Conservation (phyloP, 2,329 filamentous ascomycete genomes). For the Setomelanomma holmii region DNA sequence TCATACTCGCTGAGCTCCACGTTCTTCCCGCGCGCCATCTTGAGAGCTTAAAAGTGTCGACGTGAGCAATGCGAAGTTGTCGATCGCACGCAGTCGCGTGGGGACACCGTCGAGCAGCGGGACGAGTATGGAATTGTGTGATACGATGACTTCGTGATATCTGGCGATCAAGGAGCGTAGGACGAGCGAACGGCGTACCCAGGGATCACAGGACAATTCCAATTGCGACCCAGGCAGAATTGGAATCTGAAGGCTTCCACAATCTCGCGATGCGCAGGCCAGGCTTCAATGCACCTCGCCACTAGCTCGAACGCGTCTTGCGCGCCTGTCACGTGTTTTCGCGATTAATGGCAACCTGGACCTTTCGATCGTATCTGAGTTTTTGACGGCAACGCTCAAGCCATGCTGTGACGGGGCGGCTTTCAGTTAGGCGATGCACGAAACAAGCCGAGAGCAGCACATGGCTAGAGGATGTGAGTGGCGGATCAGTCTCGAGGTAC, state of each 20-base stretch:
- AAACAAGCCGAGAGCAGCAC: background rate
- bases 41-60: background rate
- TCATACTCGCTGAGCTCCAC: slow-evolving; percentile 82
- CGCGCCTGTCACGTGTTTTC: slow-evolving; percentile 27
- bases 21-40: slow-evolving; percentile 51
- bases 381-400: background rate
- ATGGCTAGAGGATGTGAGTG: background rate
- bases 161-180: slow-evolving; percentile 1
- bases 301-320: slow-evolving; percentile 22
- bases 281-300: slow-evolving; percentile 9
- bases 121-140: no score
- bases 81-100: background rate
- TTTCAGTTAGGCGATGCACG: background rate
- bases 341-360: background rate
- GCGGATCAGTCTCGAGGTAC: background rate
- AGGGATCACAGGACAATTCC: slow-evolving; percentile 6
- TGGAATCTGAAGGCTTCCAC: background rate
- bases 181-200: slow-evolving; percentile 12
- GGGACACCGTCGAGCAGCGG: no score
- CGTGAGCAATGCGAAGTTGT: background rate
- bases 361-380: background rate
- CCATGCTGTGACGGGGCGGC: background rate
- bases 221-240: background rate
- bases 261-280: background rate
- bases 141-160: background rate